Evolutionary conservation across 2,329 filamentous ascomycete genomes (phyloP).

Genomic region (Chaetoscypha palmicola): DNA sequence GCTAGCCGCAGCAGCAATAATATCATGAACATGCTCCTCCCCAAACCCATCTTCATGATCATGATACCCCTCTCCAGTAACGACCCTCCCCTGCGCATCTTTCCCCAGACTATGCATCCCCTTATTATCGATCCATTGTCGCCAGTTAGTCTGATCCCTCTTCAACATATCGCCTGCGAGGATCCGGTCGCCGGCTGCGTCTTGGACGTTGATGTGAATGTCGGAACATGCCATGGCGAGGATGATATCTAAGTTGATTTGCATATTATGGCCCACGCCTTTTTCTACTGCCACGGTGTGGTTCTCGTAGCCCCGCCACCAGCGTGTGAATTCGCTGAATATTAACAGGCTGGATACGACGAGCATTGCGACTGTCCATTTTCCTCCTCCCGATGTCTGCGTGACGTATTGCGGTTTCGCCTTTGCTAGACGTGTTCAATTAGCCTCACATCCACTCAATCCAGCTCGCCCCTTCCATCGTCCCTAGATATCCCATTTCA

Average conservation of each 20-base stretch:
- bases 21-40: conserved; percentile 87
- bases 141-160: conserved; percentile 74
- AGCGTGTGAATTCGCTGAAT: conserved; percentile 69
- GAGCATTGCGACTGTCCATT: conserved; percentile 84
- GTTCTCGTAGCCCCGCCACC: conserved; percentile 77
- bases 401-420: conserved; percentile 90
- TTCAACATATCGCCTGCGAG: conserved; percentile 68
- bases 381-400: conserved; percentile 76
- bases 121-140: conserved; percentile 68
- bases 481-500: not conserved
- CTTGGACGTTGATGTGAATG: conserved; percentile 95
- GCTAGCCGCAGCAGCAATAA: conserved; percentile 63
- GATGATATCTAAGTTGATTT: conserved; percentile 94
- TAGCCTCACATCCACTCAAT: not conserved
- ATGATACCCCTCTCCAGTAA: conserved; percentile 53
- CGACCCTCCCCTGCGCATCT: conserved; percentile 47
- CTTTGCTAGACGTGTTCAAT: conserved; percentile 58
- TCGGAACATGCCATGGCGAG: conserved; percentile 81
- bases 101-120: conserved; percentile 55
- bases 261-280: conserved; percentile 76
- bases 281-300: conserved; percentile 94
- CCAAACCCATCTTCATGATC: conserved; percentile 59
- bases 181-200: conserved; percentile 87
- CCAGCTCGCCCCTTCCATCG: too few relatives aligned
- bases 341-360: conserved; percentile 68